Percentiles rank a stretch among this genome's conserved stretches.
Conservation (phyloP, 2,329 filamentous ascomycete genomes). For the Cytospora paraplurivora region DNA sequence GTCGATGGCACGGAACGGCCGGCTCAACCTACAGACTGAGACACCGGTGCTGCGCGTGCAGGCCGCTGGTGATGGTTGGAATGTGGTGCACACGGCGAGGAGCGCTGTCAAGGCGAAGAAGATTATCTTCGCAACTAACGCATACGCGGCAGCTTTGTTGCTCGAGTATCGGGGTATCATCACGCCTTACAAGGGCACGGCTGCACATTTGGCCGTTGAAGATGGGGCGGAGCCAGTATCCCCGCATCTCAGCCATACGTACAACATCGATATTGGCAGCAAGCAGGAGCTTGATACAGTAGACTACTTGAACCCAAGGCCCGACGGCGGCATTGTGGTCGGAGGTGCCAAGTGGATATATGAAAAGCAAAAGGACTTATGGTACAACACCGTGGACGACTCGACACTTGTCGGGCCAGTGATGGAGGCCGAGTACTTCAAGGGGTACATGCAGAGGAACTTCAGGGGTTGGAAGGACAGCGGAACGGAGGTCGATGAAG, state of each 20-base stretch:
- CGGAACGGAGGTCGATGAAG: conserved; percentile 25
- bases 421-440: conserved; percentile 31
- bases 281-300: conserved; percentile 12
- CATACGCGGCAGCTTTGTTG: conserved; percentile 20
- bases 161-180: conserved; percentile 23
- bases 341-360: conserved; percentile 27
- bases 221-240: conserved; percentile 14
- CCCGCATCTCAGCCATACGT: conserved; percentile 27
- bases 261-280: conserved; percentile 26
- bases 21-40: conserved; percentile 25
- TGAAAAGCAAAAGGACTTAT: conserved; percentile 17
- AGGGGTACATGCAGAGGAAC: conserved; percentile 36
- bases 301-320: conserved; percentile 28
- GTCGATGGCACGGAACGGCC: conserved; percentile 1
- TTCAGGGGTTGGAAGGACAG: conserved; percentile 33
- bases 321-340: conserved; percentile 28
- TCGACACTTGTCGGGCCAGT: conserved; percentile 31
- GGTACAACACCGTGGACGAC: conserved; percentile 31
- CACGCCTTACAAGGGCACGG: conserved; percentile 24
- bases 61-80: conserved; percentile 1
- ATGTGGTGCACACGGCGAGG: conserved; percentile 14
- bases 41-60: conserved; percentile 23
- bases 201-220: conserved; percentile 22
- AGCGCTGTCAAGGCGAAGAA: conserved; percentile 15
- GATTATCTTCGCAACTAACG: conserved; percentile 25